Conservation (phyloP, 2,329 filamentous ascomycete genomes). For the Orbilia oligospora region DNA sequence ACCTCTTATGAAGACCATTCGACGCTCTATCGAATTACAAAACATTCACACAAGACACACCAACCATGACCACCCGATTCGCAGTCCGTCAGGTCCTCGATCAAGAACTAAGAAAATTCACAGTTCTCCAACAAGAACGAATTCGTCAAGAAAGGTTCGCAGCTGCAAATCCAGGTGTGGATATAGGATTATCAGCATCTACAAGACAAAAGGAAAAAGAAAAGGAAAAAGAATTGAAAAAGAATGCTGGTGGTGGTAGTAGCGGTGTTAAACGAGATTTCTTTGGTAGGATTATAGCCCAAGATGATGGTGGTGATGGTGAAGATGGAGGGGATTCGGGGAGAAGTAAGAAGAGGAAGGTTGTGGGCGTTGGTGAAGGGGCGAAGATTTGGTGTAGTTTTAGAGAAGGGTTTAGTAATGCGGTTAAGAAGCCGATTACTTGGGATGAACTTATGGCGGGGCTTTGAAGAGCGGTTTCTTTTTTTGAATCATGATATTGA, state of each 20-base stretch:
- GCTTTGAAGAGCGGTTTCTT: slow-evolving; percentile 68
- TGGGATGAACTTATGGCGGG: slow-evolving; percentile 82
- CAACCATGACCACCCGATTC: slow-evolving; percentile 78
- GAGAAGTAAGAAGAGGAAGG: slow-evolving; percentile 65
- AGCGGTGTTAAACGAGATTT: slow-evolving; percentile 80
- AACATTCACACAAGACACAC: slow-evolving; percentile 73
- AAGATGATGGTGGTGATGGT: slow-evolving; percentile 68
- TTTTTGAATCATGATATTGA: not conserved
- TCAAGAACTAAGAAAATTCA: slow-evolving; percentile 85
- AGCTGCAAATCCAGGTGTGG: slow-evolving; percentile 68
- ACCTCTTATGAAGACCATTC: slow-evolving; percentile 71
- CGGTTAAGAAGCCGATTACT: slow-evolving; percentile 88
- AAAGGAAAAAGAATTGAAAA: slow-evolving; percentile 63
- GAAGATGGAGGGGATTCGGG: slow-evolving; percentile 68
- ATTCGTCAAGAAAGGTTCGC: slow-evolving; percentile 72
- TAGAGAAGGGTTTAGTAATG: slow-evolving; percentile 92
- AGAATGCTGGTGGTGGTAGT: slow-evolving; percentile 63
- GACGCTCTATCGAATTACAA: slow-evolving; percentile 83
- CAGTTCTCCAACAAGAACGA: slow-evolving; percentile 77
- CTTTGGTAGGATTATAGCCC: slow-evolving; percentile 80
- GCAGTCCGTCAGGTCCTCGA: slow-evolving; percentile 94
- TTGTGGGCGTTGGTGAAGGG: slow-evolving; percentile 66
- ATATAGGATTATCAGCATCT: slow-evolving; percentile 62
- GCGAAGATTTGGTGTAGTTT: slow-evolving; percentile 87
- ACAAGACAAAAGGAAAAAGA: slow-evolving; percentile 66